Conservation (phyloP, 2,329 filamentous ascomycete species). For the Claviceps lovelessii region DNA sequence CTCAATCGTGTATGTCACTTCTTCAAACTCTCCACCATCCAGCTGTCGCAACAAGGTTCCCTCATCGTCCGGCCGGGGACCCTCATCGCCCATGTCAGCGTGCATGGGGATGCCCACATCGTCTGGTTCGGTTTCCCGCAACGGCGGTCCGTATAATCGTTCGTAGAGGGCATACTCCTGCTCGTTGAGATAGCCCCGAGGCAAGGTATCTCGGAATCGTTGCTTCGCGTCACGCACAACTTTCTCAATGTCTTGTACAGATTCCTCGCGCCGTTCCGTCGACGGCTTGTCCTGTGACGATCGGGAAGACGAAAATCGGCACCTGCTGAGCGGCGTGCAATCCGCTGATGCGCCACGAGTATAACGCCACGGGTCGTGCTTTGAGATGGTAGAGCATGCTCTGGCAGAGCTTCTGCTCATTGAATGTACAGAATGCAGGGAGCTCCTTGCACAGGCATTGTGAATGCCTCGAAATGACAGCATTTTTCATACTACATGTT, state of each 20-base stretch:
- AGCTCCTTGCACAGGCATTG: slow-evolving; percentile 19
- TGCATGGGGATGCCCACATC: slow-evolving; percentile 38
- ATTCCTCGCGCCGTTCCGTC: background rate
- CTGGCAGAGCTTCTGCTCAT: background rate
- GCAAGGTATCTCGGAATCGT: slow-evolving; percentile 62
- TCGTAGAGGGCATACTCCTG: slow-evolving; percentile 66
- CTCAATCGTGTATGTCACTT: slow-evolving; percentile 36
- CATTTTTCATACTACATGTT: slow-evolving; percentile 13
- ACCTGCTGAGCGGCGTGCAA: slow-evolving; percentile 2
- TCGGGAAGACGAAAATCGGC: slow-evolving; percentile 17
- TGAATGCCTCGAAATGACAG: slow-evolving; percentile 20
- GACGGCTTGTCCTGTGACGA: slow-evolving; percentile 10
- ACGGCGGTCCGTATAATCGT: slow-evolving; percentile 64
- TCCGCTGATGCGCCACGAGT: background rate
- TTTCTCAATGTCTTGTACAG: slow-evolving; percentile 35
- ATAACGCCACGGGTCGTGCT: background rate
- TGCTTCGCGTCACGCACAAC: slow-evolving; percentile 59
- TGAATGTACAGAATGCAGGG: slow-evolving; percentile 7
- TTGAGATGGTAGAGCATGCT: background rate
- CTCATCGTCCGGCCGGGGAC: slow-evolving; percentile 18
- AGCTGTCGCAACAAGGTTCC: slow-evolving; percentile 38
- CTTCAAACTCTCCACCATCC: slow-evolving; percentile 44
- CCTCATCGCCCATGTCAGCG: slow-evolving; percentile 20
- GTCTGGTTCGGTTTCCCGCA: slow-evolving; percentile 45
- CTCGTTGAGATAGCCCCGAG: slow-evolving; percentile 51